These are phyloP conservation scores for Paraconiothyrium sp. DNA, from an alignment of 2,329 filamentous ascomycete species.

Conservation along the genomic window DNA sequence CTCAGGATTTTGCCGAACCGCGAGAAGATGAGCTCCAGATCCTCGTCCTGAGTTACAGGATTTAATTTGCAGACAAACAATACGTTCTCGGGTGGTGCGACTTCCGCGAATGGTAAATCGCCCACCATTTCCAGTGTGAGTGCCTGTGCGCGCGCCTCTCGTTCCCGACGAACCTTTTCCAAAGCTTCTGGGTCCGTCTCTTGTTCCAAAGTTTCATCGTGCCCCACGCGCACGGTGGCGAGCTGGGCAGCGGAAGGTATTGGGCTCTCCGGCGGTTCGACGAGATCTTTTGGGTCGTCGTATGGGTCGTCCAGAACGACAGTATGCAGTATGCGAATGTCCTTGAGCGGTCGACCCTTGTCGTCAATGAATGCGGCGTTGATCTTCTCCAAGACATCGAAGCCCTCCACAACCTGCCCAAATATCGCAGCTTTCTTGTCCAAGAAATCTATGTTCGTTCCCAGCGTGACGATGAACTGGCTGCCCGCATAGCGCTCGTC, in stretches of 20 bases:
- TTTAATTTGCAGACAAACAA: conserved; percentile 99
- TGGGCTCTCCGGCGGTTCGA: conserved; percentile 82
- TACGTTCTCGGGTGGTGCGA: conserved; percentile 96
- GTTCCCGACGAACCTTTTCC: conserved; percentile 83
- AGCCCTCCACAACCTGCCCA: conserved; percentile 93
- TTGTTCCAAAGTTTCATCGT: conserved; percentile 83
- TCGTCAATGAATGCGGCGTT: conserved; percentile 89
- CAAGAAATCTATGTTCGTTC: conserved; percentile 86
- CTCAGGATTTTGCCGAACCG: conserved; percentile 95
- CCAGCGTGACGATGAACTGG: conserved; percentile 93
- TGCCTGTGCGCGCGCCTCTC: conserved; percentile 92
- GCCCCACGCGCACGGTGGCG: conserved; percentile 88
- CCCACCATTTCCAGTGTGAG: conserved; percentile 97
- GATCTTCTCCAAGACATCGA: conserved; percentile 92
- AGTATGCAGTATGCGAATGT: conserved; percentile 94
- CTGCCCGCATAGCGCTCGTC: conserved; percentile 85
- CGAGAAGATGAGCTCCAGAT: conserved; percentile 94
- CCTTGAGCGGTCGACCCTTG: conserved; percentile 85
- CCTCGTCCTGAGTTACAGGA: conserved; percentile 92
- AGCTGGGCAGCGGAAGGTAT: conserved; percentile 84
- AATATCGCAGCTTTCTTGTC: conserved; percentile 96
- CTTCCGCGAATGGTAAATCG: conserved; percentile 95
- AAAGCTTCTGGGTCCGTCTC: conserved; percentile 81
- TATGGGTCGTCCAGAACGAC: conserved; percentile 92
- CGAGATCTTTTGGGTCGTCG: conserved; percentile 78